Conservation (phyloP, 140 eudicot species). For the Cichorium intybus region DNA sequence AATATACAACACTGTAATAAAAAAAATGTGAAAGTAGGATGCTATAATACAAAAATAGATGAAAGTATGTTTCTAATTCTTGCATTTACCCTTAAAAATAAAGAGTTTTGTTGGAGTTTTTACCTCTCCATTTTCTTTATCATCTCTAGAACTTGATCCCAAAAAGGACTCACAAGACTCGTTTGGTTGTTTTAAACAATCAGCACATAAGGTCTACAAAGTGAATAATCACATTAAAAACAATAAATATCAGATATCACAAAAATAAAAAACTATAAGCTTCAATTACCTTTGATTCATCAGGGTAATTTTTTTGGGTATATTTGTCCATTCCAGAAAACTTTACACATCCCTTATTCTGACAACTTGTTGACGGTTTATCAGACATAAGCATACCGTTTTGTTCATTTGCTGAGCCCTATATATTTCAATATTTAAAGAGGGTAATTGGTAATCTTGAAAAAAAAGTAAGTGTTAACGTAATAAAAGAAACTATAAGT, state of each 20-base stretch:
- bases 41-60: too few relatives aligned
- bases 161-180: too few relatives aligned
- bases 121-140: too few relatives aligned
- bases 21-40: too few relatives aligned
- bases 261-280: slow-evolving; percentile 8
- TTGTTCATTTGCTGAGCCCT: slow-evolving; percentile 31
- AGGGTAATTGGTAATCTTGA: background rate
- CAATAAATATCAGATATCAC: background rate
- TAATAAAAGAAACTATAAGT: background rate
- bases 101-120: too few relatives aligned
- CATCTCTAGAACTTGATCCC: too few relatives aligned
- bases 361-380: too few relatives aligned
- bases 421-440: slow-evolving; percentile 11
- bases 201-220: slow-evolving; percentile 24
- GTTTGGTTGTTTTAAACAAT: too few relatives aligned
- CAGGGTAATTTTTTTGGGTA: slow-evolving; percentile 11
- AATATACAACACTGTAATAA: too few relatives aligned
- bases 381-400: slow-evolving; percentile 21
- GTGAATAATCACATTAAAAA: background rate
- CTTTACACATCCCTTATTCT: slow-evolving; percentile 12
- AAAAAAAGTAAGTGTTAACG: background rate
- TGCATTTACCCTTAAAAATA: too few relatives aligned
- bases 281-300: slow-evolving; percentile 23
- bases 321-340: background rate
- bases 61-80: too few relatives aligned